These are phyloP conservation scores for Teunomyces pallodes DNA, from an alignment of 805 yeast genomes.

Conservation along the genomic window DNA sequence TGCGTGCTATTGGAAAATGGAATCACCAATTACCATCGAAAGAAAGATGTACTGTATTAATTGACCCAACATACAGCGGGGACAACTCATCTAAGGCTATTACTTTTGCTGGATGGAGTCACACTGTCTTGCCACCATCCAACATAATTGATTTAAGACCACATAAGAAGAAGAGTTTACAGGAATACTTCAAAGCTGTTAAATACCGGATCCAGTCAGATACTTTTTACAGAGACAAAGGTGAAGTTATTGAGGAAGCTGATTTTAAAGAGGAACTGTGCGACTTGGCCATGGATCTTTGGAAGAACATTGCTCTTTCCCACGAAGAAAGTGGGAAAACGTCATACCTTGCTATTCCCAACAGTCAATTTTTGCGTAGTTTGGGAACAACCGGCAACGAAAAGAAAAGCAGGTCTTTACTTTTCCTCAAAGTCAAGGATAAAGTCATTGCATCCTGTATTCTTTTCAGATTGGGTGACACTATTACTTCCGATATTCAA, in stretches of 20 bases:
- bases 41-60: conserved; percentile 30
- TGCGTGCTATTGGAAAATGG: conserved; percentile 36
- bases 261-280: conserved; percentile 33
- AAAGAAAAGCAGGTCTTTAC: conserved; percentile 26
- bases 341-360: conserved; percentile 34
- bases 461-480: conserved; percentile 41
- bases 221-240: conserved; percentile 31
- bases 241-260: conserved; percentile 30
- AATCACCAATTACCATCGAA: conserved; percentile 15
- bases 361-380: conserved; percentile 23
- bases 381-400: conserved; percentile 23
- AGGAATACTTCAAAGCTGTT: conserved; percentile 38
- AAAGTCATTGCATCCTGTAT: conserved; percentile 40
- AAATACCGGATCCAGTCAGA: conserved; percentile 39
- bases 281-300: conserved; percentile 26
- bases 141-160: conserved; percentile 42
- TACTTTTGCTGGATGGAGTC: conserved; percentile 37
- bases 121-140: conserved; percentile 34
- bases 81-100: conserved; percentile 31
- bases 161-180: conserved; percentile 24
- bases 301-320: conserved; percentile 39
- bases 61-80: conserved; percentile 38
- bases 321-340: conserved; percentile 37
- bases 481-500: conserved; percentile 44
- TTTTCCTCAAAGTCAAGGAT: conserved; percentile 38